phyloP scores from a whole-genome alignment of 2,329 filamentous ascomycete species.

The Neurospora sp. region DNA sequence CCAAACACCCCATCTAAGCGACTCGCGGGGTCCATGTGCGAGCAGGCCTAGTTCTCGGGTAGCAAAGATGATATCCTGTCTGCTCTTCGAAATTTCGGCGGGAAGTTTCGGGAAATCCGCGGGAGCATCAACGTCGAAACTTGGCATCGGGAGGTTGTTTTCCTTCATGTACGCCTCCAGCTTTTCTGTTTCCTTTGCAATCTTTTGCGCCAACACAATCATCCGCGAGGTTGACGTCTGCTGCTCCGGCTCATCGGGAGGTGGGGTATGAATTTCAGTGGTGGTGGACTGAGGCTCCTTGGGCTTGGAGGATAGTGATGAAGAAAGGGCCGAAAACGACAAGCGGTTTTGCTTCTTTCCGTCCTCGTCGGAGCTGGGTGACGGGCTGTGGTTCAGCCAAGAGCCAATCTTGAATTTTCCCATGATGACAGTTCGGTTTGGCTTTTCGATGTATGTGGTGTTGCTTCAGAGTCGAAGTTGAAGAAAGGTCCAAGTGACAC shows the following conservation, averaged over 20 bases:
- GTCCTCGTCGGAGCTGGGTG: conserved; percentile 17
- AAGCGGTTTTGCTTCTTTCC: conserved; percentile 25
- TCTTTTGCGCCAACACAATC: conserved; percentile 35
- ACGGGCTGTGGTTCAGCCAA: conserved; percentile 22
- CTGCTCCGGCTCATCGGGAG: background rate
- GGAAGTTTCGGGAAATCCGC: conserved; percentile 38
- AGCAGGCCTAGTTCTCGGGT: conserved; percentile 37
- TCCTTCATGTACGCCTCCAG: conserved; percentile 36
- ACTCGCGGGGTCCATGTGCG: conserved; percentile 39
- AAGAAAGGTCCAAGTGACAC: background rate
- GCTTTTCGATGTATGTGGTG: background rate
- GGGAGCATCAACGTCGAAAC: conserved; percentile 34
- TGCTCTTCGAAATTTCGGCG: conserved; percentile 32
- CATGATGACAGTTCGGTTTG: conserved; percentile 17
- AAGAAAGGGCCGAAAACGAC: conserved; percentile 23
- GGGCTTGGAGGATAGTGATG: conserved; percentile 12
- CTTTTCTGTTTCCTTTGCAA: conserved; percentile 37
- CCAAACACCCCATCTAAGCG: conserved; percentile 42
- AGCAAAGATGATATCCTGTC: conserved; percentile 37
- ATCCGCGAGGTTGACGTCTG: conserved; percentile 27
- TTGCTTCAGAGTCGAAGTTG: background rate
- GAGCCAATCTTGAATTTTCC: conserved; percentile 25
- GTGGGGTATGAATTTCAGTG: background rate
- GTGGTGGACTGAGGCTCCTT: conserved; percentile 9
- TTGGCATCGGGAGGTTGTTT: conserved; percentile 30